phyloP scores from a whole-genome alignment of 192 early-diverging fungal species.

The Linnemannia elongata region DNA sequence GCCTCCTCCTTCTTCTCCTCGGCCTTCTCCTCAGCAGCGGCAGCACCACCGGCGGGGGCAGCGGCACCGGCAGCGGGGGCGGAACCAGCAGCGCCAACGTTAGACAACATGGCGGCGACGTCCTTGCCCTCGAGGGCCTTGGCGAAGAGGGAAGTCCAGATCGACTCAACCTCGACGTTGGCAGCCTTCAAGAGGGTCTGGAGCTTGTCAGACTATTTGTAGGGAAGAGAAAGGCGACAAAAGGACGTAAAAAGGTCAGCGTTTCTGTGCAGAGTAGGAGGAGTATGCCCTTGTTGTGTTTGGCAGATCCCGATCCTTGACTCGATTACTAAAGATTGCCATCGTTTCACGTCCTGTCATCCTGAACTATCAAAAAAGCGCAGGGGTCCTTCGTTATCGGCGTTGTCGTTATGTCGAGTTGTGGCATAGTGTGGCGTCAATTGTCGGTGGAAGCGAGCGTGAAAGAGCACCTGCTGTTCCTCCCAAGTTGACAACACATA shows the following conservation, averaged over 20 bases:
- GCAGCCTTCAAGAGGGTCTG: conserved; percentile 92
- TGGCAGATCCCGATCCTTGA: background rate
- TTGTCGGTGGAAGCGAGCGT: background rate
- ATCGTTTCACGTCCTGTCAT: background rate
- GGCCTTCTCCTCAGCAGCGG: conserved; percentile 57
- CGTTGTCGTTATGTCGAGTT: background rate
- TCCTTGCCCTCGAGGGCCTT: conserved; percentile 98
- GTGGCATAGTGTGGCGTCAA: background rate
- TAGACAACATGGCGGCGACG: conserved; percentile 90
- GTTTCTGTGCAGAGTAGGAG: background rate
- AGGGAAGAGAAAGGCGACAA: conserved; percentile 14
- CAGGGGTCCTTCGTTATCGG: background rate
- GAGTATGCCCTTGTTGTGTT: background rate
- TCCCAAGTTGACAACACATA: no score
- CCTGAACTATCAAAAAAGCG: background rate
- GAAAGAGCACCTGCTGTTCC: no score
- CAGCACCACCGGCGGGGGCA: conserved; percentile 59
- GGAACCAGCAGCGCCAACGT: conserved; percentile 80
- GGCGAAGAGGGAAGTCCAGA: conserved; percentile 97
- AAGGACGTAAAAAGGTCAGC: background rate
- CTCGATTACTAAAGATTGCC: background rate
- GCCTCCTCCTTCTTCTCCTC: conserved; percentile 72
- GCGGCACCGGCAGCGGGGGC: conserved; percentile 57
- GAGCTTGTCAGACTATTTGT: conserved; percentile 90
- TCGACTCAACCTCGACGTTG: conserved; percentile 90